Conservation (phyloP, 139 green algal species). For the Limnomonas spitsbergensis region DNA sequence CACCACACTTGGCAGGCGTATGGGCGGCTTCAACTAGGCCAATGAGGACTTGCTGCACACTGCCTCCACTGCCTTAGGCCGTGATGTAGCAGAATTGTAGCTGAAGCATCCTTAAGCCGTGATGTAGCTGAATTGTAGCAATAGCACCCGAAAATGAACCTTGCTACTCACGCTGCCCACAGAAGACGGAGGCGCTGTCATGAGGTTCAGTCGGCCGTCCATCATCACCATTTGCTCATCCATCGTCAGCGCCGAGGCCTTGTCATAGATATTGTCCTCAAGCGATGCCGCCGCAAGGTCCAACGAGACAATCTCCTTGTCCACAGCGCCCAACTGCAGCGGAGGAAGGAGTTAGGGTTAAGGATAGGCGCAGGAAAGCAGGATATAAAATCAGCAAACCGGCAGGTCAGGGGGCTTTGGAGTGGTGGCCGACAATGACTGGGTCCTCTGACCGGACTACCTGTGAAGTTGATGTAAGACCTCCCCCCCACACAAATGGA, state of each 20-base stretch:
- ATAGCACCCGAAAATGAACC: too few species aligned
- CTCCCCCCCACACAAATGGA: too few species aligned
- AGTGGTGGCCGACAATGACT: neutral
- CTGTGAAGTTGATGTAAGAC: too few species aligned
- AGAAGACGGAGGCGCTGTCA: slow-evolving; percentile 22
- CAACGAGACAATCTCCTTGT: slow-evolving; percentile 31
- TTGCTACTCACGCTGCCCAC: slow-evolving; percentile 35
- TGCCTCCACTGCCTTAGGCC: too few species aligned
- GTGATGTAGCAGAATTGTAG: too few species aligned
- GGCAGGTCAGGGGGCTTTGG: neutral
- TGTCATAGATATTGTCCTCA: slow-evolving; percentile 42
- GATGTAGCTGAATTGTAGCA: too few species aligned
- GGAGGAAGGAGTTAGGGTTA: too few species aligned
- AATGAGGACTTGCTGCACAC: too few species aligned
- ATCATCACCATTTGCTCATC: slow-evolving; percentile 41
- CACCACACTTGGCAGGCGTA: too few species aligned
- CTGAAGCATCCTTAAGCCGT: too few species aligned
- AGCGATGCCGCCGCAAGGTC: slow-evolving; percentile 24
- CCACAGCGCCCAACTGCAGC: slow-evolving; percentile 22
- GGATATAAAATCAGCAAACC: neutral
- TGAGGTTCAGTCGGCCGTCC: slow-evolving; percentile 42
- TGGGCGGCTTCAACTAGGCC: too few species aligned
- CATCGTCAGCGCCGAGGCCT: slow-evolving; percentile 26
- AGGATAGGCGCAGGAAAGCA: neutral
- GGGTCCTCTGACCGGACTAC: too few species aligned